These are phyloP conservation scores for Neostapfia colusana DNA, from an alignment of 176 grass and related monocot genomes.

Conservation along the genomic window DNA sequence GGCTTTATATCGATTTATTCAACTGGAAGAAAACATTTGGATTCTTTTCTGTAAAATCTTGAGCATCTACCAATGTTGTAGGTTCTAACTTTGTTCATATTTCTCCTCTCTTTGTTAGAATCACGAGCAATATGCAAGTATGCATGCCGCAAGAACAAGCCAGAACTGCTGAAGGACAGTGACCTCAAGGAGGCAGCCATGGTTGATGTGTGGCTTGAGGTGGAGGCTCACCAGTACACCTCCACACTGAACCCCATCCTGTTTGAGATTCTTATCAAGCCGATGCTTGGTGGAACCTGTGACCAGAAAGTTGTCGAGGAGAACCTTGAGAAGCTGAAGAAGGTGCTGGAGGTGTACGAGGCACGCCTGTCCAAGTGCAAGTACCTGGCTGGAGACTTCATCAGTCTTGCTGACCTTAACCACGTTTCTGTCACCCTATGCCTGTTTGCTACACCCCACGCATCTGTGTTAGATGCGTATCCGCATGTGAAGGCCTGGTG, in stretches of 20 bases:
- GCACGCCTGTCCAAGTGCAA: background rate
- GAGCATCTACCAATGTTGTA: too few relatives aligned
- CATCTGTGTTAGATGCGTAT: background rate
- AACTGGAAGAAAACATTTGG: background rate
- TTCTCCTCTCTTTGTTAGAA: slow-evolving; percentile 15
- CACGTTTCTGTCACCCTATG: background rate
- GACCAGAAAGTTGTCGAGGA: slow-evolving; percentile 12
- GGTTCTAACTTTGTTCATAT: background rate
- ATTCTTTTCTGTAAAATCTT: background rate
- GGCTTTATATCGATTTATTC: background rate
- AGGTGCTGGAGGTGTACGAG: slow-evolving; percentile 35
- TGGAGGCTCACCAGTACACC: slow-evolving; percentile 62
- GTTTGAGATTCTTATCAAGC: slow-evolving; percentile 31
- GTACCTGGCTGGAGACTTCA: slow-evolving; percentile 23
- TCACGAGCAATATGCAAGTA: slow-evolving; percentile 59
- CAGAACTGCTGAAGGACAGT: slow-evolving; percentile 45
- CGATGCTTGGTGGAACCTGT: slow-evolving; percentile 41
- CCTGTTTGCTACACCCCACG: slow-evolving; percentile 4
- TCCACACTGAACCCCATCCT: slow-evolving; percentile 35
- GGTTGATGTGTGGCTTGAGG: slow-evolving; percentile 69
- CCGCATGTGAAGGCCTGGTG: slow-evolving; percentile 12
- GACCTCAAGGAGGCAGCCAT: slow-evolving; percentile 44
- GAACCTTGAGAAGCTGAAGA: slow-evolving; percentile 10
- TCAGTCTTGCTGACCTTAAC: slow-evolving; percentile 32
- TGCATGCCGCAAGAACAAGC: slow-evolving; percentile 51